Conservation (phyloP, 768 basidiomycete species). For the Cystofilobasidium bisporidii region DNA sequence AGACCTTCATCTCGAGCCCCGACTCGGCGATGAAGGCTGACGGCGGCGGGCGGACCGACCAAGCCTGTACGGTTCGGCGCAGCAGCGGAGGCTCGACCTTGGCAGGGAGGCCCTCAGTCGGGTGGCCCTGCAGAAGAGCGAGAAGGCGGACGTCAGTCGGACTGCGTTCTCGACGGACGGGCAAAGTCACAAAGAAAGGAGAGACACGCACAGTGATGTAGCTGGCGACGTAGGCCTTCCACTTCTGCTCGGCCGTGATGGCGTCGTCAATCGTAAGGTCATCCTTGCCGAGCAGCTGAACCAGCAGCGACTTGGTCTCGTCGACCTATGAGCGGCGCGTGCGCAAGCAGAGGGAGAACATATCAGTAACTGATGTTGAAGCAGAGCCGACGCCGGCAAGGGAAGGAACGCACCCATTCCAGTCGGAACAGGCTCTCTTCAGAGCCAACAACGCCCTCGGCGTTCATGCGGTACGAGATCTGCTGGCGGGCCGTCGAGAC, state of each 20-base stretch:
- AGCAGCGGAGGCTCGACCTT: constrained; percentile 43
- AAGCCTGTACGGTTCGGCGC: constrained; percentile 10
- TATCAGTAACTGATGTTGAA: neutral
- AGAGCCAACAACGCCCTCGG: constrained; percentile 40
- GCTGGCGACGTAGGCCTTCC: constrained; percentile 44
- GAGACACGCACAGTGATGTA: constrained; percentile 40
- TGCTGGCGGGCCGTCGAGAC: constrained; percentile 39
- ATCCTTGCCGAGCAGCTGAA: constrained; percentile 43
- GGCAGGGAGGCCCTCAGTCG: constrained; percentile 43
- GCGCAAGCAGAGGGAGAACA: too few relatives aligned
- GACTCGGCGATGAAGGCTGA: constrained; percentile 39
- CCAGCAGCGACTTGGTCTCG: constrained; percentile 34
- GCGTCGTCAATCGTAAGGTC: constrained; percentile 45
- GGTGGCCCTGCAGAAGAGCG: constrained; percentile 34
- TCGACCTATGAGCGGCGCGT: too few relatives aligned
- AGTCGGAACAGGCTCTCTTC: constrained; percentile 46
- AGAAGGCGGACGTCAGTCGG: neutral
- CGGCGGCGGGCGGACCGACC: constrained; percentile 15
- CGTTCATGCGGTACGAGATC: constrained; percentile 43
- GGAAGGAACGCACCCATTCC: constrained; percentile 40
- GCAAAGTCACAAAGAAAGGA: neutral
- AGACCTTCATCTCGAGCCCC: constrained; percentile 71
- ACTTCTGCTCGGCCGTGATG: constrained; percentile 41
- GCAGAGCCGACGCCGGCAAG: neutral
- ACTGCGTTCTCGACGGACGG: too few relatives aligned